phyloP scores from a whole-genome alignment of 2,329 filamentous ascomycete species.

The Calycina herbarum region DNA sequence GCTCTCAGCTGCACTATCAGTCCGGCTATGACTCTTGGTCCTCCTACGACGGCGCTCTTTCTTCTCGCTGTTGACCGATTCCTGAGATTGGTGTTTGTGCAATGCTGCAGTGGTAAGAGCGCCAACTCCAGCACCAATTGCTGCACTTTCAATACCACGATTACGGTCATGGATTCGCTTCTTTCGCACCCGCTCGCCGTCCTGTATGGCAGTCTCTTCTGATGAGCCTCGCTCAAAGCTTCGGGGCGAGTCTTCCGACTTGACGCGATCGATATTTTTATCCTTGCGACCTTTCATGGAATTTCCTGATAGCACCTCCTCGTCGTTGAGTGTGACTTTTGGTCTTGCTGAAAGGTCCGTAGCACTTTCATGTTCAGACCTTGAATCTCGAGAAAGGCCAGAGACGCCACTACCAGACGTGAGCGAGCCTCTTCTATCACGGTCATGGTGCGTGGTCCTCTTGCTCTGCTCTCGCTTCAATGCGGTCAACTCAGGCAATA shows the following conservation, averaged over 20 bases:
- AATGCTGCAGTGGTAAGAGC: slow-evolving; percentile 63
- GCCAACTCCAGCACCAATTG: slow-evolving; percentile 45
- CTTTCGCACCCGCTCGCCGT: slow-evolving; percentile 48
- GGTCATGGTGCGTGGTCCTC: slow-evolving; percentile 67
- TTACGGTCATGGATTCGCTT: slow-evolving; percentile 30
- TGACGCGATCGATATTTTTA: slow-evolving; percentile 47
- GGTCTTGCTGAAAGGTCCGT: slow-evolving; percentile 48
- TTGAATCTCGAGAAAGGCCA: slow-evolving; percentile 54
- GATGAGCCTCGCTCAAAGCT: slow-evolving; percentile 44
- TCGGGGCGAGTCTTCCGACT: slow-evolving; percentile 29
- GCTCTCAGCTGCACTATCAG: slow-evolving; percentile 47
- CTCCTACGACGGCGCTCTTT: slow-evolving; percentile 43
- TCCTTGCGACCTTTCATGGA: slow-evolving; percentile 52
- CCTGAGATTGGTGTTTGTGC: slow-evolving; percentile 64
- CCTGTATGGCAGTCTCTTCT: slow-evolving; percentile 49
- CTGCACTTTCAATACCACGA: slow-evolving; percentile 32
- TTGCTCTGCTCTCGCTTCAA: slow-evolving; percentile 88
- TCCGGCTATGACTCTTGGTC: slow-evolving; percentile 49
- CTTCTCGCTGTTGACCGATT: slow-evolving; percentile 50
- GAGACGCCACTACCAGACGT: slow-evolving; percentile 55
- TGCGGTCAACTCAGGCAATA: slow-evolving; percentile 85
- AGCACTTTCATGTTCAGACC: slow-evolving; percentile 44
- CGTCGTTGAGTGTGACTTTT: slow-evolving; percentile 59
- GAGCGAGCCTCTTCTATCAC: slow-evolving; percentile 59
- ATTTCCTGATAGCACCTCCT: slow-evolving; percentile 55